These are phyloP conservation scores for Yamadazyma sp. DNA, from an alignment of 805 yeast genomes.

Conservation along the genomic window DNA sequence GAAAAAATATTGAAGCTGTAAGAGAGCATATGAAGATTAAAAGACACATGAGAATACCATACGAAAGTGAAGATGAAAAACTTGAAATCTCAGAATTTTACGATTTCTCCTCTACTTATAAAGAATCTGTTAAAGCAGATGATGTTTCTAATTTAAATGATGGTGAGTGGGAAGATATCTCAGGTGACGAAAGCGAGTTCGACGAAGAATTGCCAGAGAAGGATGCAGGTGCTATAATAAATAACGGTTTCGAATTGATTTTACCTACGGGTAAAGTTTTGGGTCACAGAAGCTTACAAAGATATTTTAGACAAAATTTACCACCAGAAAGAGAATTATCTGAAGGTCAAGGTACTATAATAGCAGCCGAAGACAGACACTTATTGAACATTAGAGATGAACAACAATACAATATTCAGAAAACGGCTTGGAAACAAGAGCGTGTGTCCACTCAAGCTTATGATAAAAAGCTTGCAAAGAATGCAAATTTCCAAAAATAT, in stretches of 20 bases:
- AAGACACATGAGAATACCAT: constrained; percentile 87
- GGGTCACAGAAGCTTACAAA: constrained; percentile 44
- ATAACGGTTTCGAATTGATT: constrained; percentile 39
- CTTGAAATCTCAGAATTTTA: constrained; percentile 77
- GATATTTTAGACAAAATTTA: constrained; percentile 44
- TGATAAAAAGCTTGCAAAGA: constrained; percentile 63
- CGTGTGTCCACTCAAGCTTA: constrained; percentile 50
- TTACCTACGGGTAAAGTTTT: constrained; percentile 44
- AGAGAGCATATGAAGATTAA: constrained; percentile 86
- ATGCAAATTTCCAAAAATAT: constrained; percentile 80
- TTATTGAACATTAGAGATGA: constrained; percentile 42
- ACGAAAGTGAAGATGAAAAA: constrained; percentile 76
- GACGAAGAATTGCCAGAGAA: constrained; percentile 30
- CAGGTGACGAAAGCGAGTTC: constrained; percentile 24
- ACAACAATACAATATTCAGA: constrained; percentile 40
- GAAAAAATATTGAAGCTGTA: constrained; percentile 79
- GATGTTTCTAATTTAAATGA: constrained; percentile 19
- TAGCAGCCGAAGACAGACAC: constrained; percentile 53
- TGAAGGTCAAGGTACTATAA: constrained; percentile 50
- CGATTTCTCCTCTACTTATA: constrained; percentile 72
- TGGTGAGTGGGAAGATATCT: constrained; percentile 45
- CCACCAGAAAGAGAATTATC: constrained; percentile 43
- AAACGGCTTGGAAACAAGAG: constrained; percentile 61
- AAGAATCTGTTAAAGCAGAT: constrained; percentile 19
- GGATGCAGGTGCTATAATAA: constrained; percentile 29